phyloP scores from a whole-genome alignment of 306 rosid genomes.

The Astragalus membranaceus region DNA sequence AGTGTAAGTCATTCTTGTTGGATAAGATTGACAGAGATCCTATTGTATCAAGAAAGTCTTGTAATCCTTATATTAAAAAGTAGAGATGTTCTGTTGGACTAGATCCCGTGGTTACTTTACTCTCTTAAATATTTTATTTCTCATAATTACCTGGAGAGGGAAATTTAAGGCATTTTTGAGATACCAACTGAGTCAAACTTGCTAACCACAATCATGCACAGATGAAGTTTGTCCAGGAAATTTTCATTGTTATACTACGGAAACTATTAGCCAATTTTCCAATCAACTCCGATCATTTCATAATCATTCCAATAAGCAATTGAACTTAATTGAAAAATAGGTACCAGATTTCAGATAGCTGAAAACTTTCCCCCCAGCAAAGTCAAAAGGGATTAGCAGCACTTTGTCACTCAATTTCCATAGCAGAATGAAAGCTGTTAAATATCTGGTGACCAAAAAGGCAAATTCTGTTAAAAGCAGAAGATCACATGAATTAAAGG shows the following conservation, averaged over 20 bases:
- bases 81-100: no score
- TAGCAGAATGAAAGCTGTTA: constrained; percentile 72
- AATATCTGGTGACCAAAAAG: constrained; percentile 49
- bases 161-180: neutral
- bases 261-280: neutral
- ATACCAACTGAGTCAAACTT: neutral
- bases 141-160: no score
- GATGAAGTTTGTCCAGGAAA: neutral
- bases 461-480: constrained; percentile 24
- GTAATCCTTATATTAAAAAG: no score
- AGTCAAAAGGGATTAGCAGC: constrained; percentile 45
- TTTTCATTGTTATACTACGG: neutral
- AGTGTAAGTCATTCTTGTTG: no score
- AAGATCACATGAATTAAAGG: constrained; percentile 13
- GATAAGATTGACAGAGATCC: no score
- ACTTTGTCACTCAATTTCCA: constrained; percentile 71
- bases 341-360: constrained; percentile 86
- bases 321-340: constrained; percentile 10
- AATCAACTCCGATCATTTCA: neutral
- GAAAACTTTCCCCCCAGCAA: constrained; percentile 56
- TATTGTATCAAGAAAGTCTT: no score
- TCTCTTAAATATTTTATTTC: no score
- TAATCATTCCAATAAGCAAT: neutral
- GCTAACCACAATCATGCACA: neutral
- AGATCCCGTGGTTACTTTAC: no score